Conservation (phyloP, 164 flowering plant genomes). For the Taxillus chinensis region DNA sequence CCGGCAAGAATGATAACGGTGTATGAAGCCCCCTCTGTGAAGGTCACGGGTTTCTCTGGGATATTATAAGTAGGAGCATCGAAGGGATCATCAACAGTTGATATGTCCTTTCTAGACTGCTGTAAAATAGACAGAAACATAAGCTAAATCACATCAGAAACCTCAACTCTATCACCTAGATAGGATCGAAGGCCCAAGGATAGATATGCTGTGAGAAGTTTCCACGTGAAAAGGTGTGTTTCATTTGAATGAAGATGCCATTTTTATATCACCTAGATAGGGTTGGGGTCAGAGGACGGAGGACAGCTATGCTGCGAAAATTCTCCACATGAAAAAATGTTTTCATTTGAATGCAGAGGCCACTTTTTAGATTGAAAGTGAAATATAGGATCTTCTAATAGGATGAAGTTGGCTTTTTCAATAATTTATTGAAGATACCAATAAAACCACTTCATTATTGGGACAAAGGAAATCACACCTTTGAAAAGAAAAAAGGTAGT, state of each 20-base stretch:
- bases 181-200: too few relatives aligned
- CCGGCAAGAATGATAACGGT: slow-evolving; percentile 75
- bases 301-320: too few relatives aligned
- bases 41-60: slow-evolving; percentile 94
- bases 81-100: slow-evolving; percentile 86
- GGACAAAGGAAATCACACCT: too few relatives aligned
- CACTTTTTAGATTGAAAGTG: too few relatives aligned
- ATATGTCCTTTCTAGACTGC: slow-evolving; percentile 58
- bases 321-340: too few relatives aligned
- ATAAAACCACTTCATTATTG: too few relatives aligned
- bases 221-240: background rate
- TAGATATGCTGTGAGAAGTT: too few relatives aligned
- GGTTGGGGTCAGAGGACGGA: too few relatives aligned
- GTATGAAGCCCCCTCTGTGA: slow-evolving; percentile 89
- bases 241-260: background rate
- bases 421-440: too few relatives aligned
- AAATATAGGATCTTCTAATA: too few relatives aligned
- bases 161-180: background rate
- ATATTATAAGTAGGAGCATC: slow-evolving; percentile 92
- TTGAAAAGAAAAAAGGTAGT: too few relatives aligned
- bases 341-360: background rate
- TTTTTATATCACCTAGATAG: background rate
- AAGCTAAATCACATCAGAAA: background rate
- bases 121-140: background rate
- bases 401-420: too few relatives aligned